These are phyloP conservation scores for Penicillium verrucosum DNA, from an alignment of 2,329 filamentous ascomycete genomes.

Conservation along the genomic window DNA sequence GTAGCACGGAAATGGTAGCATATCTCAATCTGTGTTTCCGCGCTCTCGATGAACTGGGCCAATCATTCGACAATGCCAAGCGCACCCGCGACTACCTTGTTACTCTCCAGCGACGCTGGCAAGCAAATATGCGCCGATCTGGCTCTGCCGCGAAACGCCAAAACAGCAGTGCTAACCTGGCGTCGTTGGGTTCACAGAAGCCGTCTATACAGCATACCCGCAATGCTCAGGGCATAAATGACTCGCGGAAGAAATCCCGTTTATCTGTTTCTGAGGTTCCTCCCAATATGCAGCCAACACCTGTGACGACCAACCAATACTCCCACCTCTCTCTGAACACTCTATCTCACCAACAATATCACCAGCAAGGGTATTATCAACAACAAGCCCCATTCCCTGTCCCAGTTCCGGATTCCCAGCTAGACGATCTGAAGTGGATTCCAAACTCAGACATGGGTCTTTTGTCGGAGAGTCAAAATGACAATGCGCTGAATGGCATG, in stretches of 20 bases:
- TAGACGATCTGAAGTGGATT: conserved; percentile 31
- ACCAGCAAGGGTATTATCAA: conserved; percentile 3
- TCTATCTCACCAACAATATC: conserved; percentile 1
- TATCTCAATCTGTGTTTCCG: conserved; percentile 44
- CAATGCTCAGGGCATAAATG: conserved; percentile 4
- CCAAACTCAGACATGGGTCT: conserved; percentile 27
- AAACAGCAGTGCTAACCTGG: conserved; percentile 22
- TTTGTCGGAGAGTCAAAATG: conserved; percentile 22
- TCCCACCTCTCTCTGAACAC: conserved; percentile 7
- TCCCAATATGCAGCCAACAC: background rate
- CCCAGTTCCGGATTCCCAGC: conserved; percentile 10
- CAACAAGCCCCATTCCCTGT: conserved; percentile 10
- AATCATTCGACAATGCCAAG: conserved; percentile 42
- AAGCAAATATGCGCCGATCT: conserved; percentile 34
- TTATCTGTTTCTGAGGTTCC: conserved; percentile 1
- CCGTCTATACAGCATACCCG: conserved; percentile 11
- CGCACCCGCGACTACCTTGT: conserved; percentile 40
- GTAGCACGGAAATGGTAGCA: conserved; percentile 33
- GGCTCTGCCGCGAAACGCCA: conserved; percentile 31
- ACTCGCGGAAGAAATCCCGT: conserved; percentile 27
- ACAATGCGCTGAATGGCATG: background rate
- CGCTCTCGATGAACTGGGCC: conserved; percentile 42
- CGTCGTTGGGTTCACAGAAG: conserved; percentile 5
- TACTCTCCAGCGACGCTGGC: conserved; percentile 40
- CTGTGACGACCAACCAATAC: conserved; percentile 3